Evolutionary conservation across 176 grass and related monocot species (phyloP), one percentile per base, ranked within the genome.

Genomic region (Oryza meridionalis): DNA sequence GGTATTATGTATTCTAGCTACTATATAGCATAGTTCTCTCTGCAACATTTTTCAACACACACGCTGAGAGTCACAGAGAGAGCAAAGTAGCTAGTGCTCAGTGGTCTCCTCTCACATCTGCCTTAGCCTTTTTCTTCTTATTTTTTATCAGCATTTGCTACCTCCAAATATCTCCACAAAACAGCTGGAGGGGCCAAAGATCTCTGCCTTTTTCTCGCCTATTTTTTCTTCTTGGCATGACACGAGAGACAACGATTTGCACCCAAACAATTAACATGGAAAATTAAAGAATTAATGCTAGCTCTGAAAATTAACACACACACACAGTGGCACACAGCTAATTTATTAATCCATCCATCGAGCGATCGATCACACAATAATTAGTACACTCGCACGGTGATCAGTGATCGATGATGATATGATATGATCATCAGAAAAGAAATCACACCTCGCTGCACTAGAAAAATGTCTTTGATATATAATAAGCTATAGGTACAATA

Each of bases 381-480:
- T 33, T 75, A 58, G 67, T 68, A 65, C 69, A 59, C 11, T 9
- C 70, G 31, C 65, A 70, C 24, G 42, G n/a, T 21, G 45, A 53
- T 74, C 38, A 43, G 26, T 26, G 38, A 53, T 55, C 6, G 53
- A 58, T n/a, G 53, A 58, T 58, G 17, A n/a, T 21, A 14, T 55
- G 16, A 7, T 58, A 58, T 58, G 17, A 63, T 33, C 25, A 43
- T 59, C 49, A 12, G 76, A 61, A 62, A 68, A 61, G 87, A 76
- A 86, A 73, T 35, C 67, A 82, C 78, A 90, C 78, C 73, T 77
- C 83, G 77, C 78, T 77, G 53, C 83, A 86, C 83, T 89, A 89
- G 62, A 77, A 85, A 85, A 82, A 47, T 5, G 10, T 59, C 58
- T 66, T 66, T 78, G 7, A 62, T 62, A 62, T 62, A 50, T 68